phyloP scores from a whole-genome alignment of 148 eudicot genomes.

The Linanthus parryae region DNA sequence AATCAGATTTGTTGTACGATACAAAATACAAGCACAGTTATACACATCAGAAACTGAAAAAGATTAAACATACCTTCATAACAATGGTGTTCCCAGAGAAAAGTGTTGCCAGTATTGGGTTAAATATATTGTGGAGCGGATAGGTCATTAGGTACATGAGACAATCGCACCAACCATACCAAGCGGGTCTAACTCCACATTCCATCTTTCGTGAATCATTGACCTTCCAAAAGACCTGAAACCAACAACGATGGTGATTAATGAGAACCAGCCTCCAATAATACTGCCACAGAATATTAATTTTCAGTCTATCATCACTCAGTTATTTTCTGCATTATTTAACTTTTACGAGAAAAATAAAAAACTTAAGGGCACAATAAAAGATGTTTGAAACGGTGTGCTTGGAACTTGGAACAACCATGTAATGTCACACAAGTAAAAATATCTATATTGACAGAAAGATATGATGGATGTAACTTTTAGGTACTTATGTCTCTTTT shows the following conservation, averaged over 20 bases:
- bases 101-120: constrained; percentile 94
- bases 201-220: constrained; percentile 89
- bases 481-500: neutral
- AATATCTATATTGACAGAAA: neutral
- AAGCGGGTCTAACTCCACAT: constrained; percentile 87
- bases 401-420: no score
- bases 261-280: constrained; percentile 1
- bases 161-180: constrained; percentile 98
- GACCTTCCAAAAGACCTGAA: constrained; percentile 88
- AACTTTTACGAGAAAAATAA: neutral
- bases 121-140: constrained; percentile 91
- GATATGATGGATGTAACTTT: neutral
- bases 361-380: no score
- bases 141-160: constrained; percentile 99
- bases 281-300: neutral
- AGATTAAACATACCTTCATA: constrained; percentile 55
- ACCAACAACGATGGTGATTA: constrained; percentile 15
- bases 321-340: neutral
- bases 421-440: no score
- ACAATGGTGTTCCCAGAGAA: constrained; percentile 94
- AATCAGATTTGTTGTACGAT: neutral
- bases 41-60: neutral
- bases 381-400: no score
- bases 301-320: neutral
- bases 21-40: neutral